Evolutionary conservation across 148 eudicot species (phyloP).

Genomic region (Gaultheria prostrata): DNA sequence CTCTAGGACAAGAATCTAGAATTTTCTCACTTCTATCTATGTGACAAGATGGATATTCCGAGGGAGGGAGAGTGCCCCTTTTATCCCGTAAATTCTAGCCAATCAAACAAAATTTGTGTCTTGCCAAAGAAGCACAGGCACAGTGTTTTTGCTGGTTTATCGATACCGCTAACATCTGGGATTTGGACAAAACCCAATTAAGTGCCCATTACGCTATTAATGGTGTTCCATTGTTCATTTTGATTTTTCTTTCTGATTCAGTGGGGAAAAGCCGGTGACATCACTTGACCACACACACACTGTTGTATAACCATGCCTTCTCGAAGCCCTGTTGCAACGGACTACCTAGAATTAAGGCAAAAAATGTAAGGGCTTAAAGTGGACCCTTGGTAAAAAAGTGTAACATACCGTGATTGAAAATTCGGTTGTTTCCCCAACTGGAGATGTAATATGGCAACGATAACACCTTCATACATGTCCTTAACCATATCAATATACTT

Average conservation of each 20-base stretch:
- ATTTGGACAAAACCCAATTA: background rate
- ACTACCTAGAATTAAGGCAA: no score
- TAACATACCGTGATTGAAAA: no score
- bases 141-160: background rate
- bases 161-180: background rate
- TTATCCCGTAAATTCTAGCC: background rate
- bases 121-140: background rate
- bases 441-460: no score
- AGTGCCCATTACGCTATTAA: background rate
- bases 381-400: no score
- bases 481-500: background rate
- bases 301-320: background rate
- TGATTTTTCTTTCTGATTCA: background rate
- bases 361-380: no score
- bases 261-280: background rate
- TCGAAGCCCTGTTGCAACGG: background rate
- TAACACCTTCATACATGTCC: no score
- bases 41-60: no score
- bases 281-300: background rate
- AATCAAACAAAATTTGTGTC: no score
- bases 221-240: background rate
- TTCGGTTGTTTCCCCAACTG: no score
- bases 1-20: background rate
- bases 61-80: background rate
- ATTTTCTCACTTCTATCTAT: background rate